Base-by-base conservation (phyloP, 139 green algal genomes). In the Pleodorina starrii region DNA sequence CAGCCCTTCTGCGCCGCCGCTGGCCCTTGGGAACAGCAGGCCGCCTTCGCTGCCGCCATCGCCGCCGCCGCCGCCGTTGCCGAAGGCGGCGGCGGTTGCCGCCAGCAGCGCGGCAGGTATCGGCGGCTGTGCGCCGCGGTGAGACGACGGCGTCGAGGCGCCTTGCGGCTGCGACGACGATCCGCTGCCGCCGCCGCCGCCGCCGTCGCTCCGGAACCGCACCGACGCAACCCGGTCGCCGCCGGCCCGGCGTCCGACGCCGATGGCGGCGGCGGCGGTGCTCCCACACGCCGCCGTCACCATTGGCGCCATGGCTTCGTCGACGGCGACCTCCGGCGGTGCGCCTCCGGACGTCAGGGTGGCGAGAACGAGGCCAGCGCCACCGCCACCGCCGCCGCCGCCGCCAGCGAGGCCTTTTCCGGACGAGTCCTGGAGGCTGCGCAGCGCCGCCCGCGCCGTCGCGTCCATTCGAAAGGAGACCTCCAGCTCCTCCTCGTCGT, bases 131-230 rank as follows among this genome's bases (percentile, higher is more conserved):
- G 54, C 54, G 9, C 54, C 54, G 54, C 54, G 54, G 29, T 66
- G 54, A 21, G 54, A 66, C 29, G 54, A 66, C 29, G 54, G 54
- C 7, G 54, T 66, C 9, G 54, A 66, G 25, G 9, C 9, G 21
- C 54, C 54, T 25, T 2, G 6, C 54, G 54, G 54, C 25, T 66
- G 54, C 54, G 29, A 32, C 21, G 54, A 25, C 25, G 29, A 25
- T 2, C 3, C 75, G 32, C 71, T 50, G 32, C 76, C 50, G 51
- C 50, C 44, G 14, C 3, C 75, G 32, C 71, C 51, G 32, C 76
- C 50, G 51, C 50, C 44, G 14, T 84, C 76, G 50, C 76, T 71
- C 23, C 76, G 76, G 35, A 84, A 84, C 50, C 36, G 76, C 50
- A 71, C 35, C 4, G 35, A 32, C n/a, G n/a, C n/a, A n/a, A 6